Evolutionary conservation across 116 monocot species (phyloP), one percentile per base, ranked within the genome.

Genomic region (Cymodocea nodosa): DNA sequence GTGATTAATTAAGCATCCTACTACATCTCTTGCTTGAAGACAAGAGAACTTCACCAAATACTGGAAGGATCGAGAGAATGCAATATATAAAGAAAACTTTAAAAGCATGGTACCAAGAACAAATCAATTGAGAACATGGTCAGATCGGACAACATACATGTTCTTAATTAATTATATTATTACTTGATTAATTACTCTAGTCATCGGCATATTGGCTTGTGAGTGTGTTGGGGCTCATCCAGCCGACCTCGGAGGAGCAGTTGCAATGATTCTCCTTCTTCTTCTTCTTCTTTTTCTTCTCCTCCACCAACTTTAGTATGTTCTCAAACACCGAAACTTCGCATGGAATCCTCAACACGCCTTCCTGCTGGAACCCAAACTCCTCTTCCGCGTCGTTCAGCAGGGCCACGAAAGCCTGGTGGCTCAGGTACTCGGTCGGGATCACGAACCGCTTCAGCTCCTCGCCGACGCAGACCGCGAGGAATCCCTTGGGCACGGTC

Each of bases 351-450:
- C 80, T 74, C 49, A 91, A 64, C 11, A 82, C 84, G 8, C 87
- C 91, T 65, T 84, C 91, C 15, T 91, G 79, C 50, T 91, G 75
- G 73, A 91, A 91, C 5, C 91, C 91, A 55, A 91, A 91, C 68
- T 91, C 91, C 74, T 87, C 91, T 18, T 87, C 91, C 16, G 91
- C 91, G 19, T 87, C 84, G 25, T 73, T 63, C 17, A 91, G 78
- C 56, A 91, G 78, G 10, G 64, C 60, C 3, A 30, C 77, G 23
- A 91, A 91, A 2, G 79, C 78, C 35, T 73, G 20, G 74, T 91
- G 80, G 35, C 76, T 66, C 67, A 91, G 62, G 50, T 84, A 84
- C 73, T 84, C 87, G 13, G 71, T 91, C 2, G 92, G 92, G 73
- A 92, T 83, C 22, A 83, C 85, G 34, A 82, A 87, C 66, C 92